phyloP scores from a whole-genome alignment of 192 early-diverging fungal genomes.

The Gryganskiella cystojenkinii region DNA sequence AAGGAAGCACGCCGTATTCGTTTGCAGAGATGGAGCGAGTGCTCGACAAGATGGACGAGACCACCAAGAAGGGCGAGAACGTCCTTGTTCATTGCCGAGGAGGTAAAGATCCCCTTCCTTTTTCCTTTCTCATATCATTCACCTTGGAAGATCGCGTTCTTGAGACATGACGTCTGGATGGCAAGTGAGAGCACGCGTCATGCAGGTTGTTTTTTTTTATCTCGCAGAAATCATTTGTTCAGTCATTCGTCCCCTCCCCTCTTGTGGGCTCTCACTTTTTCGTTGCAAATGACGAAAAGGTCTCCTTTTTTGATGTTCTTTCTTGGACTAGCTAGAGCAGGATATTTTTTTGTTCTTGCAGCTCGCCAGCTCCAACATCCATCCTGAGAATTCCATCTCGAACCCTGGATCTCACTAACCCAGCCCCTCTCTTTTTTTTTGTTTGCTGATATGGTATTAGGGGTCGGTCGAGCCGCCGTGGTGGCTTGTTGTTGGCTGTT shows the following conservation, averaged over 20 bases:
- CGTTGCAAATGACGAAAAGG: too few species aligned
- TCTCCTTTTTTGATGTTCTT: too few species aligned
- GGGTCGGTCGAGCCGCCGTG: slow-evolving; percentile 81
- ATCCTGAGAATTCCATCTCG: not conserved
- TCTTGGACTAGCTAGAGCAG: too few species aligned
- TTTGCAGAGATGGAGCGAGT: slow-evolving; percentile 67
- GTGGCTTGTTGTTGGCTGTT: slow-evolving; percentile 82
- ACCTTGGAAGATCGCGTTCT: not conserved
- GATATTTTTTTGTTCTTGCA: too few species aligned
- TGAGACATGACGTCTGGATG: too few species aligned
- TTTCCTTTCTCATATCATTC: not conserved
- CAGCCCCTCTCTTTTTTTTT: slow-evolving; percentile 7
- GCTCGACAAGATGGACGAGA: slow-evolving; percentile 60
- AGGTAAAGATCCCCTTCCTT: slow-evolving; percentile 40
- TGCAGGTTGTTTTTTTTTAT: too few species aligned
- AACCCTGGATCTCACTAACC: not conserved
- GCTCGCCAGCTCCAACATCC: not conserved
- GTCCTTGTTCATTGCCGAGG: slow-evolving; percentile 79
- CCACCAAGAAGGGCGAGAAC: slow-evolving; percentile 59
- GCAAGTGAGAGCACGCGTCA: too few species aligned
- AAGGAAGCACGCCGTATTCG: slow-evolving; percentile 70
- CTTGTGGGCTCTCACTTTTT: too few species aligned
- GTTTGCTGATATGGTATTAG: slow-evolving; percentile 23
- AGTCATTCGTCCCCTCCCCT: too few species aligned
- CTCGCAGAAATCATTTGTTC: too few species aligned